A percentile compares a stretch with the other conserved stretches of the same genome.
Evolutionary conservation across 768 basidiomycete species (phyloP).

Genomic region (Neoboletus subvelutipes): DNA sequence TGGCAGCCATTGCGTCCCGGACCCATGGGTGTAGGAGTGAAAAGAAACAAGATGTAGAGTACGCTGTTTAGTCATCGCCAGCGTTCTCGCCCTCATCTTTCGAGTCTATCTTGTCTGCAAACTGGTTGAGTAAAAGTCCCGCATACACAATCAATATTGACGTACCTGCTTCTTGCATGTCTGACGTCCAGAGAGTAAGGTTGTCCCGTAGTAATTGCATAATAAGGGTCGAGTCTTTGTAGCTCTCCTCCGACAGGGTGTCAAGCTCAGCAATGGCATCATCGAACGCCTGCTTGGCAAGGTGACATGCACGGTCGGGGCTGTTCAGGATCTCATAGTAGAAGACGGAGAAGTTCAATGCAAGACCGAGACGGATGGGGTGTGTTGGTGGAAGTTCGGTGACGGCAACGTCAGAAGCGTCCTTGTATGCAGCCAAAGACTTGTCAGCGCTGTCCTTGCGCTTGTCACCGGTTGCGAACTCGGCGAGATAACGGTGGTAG

Average conservation of each 20-base stretch:
- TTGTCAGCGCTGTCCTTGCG: slow-evolving; percentile 97
- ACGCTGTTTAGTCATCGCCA: slow-evolving; percentile 58
- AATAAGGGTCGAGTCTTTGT: slow-evolving; percentile 98
- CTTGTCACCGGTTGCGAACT: slow-evolving; percentile 97
- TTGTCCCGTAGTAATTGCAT: slow-evolving; percentile 97
- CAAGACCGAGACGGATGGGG: slow-evolving; percentile 97
- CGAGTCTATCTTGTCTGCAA: slow-evolving; percentile 65
- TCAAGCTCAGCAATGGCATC: slow-evolving; percentile 99
- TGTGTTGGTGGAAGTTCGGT: slow-evolving; percentile 95
- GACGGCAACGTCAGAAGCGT: slow-evolving; percentile 94
- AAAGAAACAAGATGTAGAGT: slow-evolving; percentile 7
- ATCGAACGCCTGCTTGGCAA: slow-evolving; percentile 98
- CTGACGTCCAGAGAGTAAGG: slow-evolving; percentile 96
- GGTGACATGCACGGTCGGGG: slow-evolving; percentile 96
- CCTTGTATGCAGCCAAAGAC: slow-evolving; percentile 96
- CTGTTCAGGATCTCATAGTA: slow-evolving; percentile 99
- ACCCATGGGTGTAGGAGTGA: slow-evolving; percentile 22
- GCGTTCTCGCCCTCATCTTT: slow-evolving; percentile 70
- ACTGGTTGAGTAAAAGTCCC: slow-evolving; percentile 10
- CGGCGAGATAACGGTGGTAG: slow-evolving; percentile 98
- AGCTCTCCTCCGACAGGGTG: slow-evolving; percentile 97
- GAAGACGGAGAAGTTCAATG: slow-evolving; percentile 99
- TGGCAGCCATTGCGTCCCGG: slow-evolving; percentile 12
- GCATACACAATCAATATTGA: slow-evolving; percentile 27
- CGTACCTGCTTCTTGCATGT: slow-evolving; percentile 91